These are phyloP conservation scores for Epichloe sibirici DNA, from an alignment of 2,329 filamentous ascomycete species.

Conservation along the genomic window DNA sequence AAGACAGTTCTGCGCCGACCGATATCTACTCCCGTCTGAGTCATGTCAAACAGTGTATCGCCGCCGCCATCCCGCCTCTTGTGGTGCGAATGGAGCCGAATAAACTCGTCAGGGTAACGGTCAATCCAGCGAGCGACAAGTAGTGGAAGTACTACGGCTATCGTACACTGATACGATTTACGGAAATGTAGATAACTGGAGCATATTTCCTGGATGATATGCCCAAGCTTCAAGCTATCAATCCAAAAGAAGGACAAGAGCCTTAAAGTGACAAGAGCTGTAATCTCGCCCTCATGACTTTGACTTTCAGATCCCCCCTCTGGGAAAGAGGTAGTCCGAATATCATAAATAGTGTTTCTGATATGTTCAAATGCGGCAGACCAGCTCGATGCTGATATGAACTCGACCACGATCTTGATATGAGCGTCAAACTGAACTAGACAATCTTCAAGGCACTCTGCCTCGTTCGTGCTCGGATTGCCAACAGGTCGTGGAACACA, in stretches of 20 bases:
- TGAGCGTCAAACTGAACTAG: conserved; percentile 38
- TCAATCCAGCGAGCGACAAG: conserved; percentile 56
- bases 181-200: conserved; percentile 55
- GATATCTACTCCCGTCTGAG: conserved; percentile 47
- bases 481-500: conserved; percentile 20
- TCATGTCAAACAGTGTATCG: conserved; percentile 59
- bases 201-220: conserved; percentile 53
- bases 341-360: conserved; percentile 36
- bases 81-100: conserved; percentile 47
- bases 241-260: conserved; percentile 54
- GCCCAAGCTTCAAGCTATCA: conserved; percentile 46
- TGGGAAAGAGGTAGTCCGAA: conserved; percentile 30
- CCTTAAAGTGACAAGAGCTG: conserved; percentile 41
- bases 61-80: conserved; percentile 52
- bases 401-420: conserved; percentile 47
- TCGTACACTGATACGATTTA: conserved; percentile 49
- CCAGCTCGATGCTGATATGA: conserved; percentile 54
- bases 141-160: conserved; percentile 49
- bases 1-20: conserved; percentile 41
- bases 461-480: conserved; percentile 8
- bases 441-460: conserved; percentile 21
- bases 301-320: conserved; percentile 25
- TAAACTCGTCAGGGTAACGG: conserved; percentile 51
- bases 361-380: conserved; percentile 45
- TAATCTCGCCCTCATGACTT: conserved; percentile 38